Evolutionary conservation across 2,329 filamentous ascomycete genomes (phyloP), one percentile per base, ranked within the genome.

Genomic region (Calonectria hongkongensis): DNA sequence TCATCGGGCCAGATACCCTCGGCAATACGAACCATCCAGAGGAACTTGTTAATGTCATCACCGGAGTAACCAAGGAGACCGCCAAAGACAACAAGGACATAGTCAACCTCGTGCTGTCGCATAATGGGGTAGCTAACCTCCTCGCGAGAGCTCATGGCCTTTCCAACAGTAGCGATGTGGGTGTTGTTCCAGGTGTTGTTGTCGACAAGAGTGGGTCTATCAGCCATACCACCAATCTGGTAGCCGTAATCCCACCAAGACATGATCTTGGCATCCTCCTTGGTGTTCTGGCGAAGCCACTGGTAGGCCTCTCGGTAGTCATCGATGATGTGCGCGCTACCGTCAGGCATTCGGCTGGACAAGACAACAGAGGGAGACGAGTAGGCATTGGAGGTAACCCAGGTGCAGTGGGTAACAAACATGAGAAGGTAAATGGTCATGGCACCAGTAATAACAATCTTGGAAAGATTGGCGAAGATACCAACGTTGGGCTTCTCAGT

Each of bases 181-280:
- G 97, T 99, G 88, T 99, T 99, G 89, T 99, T 99, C 97, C 97
- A 99, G 2, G 97, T 99, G 88, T 99, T 99, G 89, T 99, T 99
- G 88, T 99, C 97, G 41, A 99, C 97, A 41, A 99, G 89, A 1
- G 97, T 99, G 41, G 97, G 97, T 68, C 97, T 92, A 84, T 99
- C 97, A 63, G 97, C 97, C 97, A 99, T 99, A 78, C 97, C 97
- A 87, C 97, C 97, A 85, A 99, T 99, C 87, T 99, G 97, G 88
- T 99, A 99, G 77, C 97, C 97, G 82, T 99, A 99, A 84, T 99
- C 97, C 97, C 97, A 99, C 97, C 97, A 99, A 1, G 96, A 97
- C 96, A 98, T 98, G 83, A 99, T 94, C 90, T 98, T 99, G 82
- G 97, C 96, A 80, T 98, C 94, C 78, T 96, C 91, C 73, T 93